phyloP scores from a whole-genome alignment of 257 asterid genomes.

The Leptodermis oblonga region DNA sequence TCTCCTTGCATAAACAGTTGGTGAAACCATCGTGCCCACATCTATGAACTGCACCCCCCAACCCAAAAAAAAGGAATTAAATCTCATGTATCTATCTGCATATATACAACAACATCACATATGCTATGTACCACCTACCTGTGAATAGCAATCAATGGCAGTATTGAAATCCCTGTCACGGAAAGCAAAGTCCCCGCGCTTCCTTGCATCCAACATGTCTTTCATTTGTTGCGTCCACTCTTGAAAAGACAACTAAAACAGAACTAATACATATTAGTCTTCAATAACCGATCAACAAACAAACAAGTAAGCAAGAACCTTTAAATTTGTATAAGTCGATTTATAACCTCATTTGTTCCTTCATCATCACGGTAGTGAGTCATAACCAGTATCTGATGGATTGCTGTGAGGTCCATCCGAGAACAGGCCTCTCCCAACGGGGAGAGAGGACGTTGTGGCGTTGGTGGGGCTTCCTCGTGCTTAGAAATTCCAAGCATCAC shows the following conservation, averaged over 20 bases:
- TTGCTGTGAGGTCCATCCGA: slow-evolving; percentile 93
- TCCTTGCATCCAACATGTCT: slow-evolving; percentile 91
- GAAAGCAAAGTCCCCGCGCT: slow-evolving; percentile 93
- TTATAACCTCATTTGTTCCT: slow-evolving; percentile 78
- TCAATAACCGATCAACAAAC: too few species aligned
- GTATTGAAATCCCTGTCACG: slow-evolving; percentile 92
- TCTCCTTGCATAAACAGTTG: slow-evolving; percentile 89
- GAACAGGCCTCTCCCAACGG: slow-evolving; percentile 97
- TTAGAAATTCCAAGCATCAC: slow-evolving; percentile 89
- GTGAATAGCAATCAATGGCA: slow-evolving; percentile 84
- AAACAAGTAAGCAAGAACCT: too few species aligned
- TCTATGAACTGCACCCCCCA: slow-evolving; percentile 59
- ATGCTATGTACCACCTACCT: too few species aligned
- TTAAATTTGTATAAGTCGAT: too few species aligned
- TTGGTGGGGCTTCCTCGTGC: slow-evolving; percentile 77
- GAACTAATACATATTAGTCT: too few species aligned
- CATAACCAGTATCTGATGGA: slow-evolving; percentile 86
- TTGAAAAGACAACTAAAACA: slow-evolving; percentile 96
- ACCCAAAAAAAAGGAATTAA: too few species aligned
- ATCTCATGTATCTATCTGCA: too few species aligned
- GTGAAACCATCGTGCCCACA: slow-evolving; percentile 96
- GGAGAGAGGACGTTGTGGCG: slow-evolving; percentile 91
- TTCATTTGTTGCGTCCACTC: slow-evolving; percentile 99
- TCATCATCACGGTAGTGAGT: slow-evolving; percentile 93
- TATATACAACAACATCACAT: too few species aligned